Percentiles rank a stretch among this genome's conserved stretches.
Conservation (phyloP, 208 protist genomes). For the Wallacemonas sp. region DNA sequence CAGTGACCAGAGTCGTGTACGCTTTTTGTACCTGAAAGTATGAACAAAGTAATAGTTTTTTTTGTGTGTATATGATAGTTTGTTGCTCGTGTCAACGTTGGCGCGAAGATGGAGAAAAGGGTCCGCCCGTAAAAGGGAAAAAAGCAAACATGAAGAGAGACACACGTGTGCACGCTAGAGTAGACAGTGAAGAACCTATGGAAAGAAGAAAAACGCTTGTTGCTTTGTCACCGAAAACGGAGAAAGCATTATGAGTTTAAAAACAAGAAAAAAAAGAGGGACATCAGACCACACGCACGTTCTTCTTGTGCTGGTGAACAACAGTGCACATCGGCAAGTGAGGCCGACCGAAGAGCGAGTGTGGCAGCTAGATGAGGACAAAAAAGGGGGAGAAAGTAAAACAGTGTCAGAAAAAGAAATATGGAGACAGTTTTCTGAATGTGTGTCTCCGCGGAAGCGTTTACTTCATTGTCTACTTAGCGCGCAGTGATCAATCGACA, state of each 20-base stretch:
- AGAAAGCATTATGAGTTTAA: neutral
- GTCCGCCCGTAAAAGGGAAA: no score
- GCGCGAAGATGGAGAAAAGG: no score
- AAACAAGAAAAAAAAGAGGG: neutral
- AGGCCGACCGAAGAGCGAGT: no score
- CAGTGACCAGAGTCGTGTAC: no score
- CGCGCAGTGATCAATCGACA: neutral
- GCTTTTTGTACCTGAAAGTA: no score
- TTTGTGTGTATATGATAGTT: no score
- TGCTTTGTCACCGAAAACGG: no score
- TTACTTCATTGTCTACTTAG: neutral
- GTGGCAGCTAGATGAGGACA: no score
- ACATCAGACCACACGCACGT: neutral
- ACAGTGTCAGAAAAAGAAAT: neutral
- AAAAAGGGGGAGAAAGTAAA: no score
- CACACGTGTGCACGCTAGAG: neutral
- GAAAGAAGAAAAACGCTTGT: neutral
- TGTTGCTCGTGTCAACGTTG: no score
- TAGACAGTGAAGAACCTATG: neutral
- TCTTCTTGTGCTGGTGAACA: neutral
- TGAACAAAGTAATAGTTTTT: no score
- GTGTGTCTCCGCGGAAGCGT: neutral
- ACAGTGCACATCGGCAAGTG: neutral
- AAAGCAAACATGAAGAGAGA: constrained; percentile 6
- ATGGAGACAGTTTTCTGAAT: neutral